These are phyloP conservation scores for Elsinoe fawcettii DNA, from an alignment of 2,329 filamentous ascomycete species.

Conservation along the genomic window DNA sequence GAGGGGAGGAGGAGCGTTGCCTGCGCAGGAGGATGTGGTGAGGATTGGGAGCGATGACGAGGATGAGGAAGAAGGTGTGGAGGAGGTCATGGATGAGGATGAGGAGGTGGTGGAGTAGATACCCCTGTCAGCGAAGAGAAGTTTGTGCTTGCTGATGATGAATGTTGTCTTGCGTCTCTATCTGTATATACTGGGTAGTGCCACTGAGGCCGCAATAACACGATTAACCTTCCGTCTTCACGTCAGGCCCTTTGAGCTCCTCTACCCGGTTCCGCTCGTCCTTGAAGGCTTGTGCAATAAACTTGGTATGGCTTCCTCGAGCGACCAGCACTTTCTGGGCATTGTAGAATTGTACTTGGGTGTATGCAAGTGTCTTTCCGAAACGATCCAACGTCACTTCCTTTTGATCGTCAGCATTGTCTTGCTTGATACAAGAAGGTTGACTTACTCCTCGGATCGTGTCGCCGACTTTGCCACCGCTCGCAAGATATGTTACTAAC, in stretches of 20 bases:
- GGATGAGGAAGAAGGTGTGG: slow-evolving; percentile 25
- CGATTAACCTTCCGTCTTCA: slow-evolving; percentile 1
- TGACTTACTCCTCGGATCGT: slow-evolving; percentile 44
- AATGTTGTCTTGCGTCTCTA: neutral
- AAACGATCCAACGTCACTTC: slow-evolving; percentile 61
- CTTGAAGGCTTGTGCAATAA: slow-evolving; percentile 13
- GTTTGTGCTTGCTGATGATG: neutral
- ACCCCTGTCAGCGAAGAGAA: neutral
- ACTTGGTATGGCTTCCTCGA: slow-evolving; percentile 61
- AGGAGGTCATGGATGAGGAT: slow-evolving; percentile 24
- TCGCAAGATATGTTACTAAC: slow-evolving; percentile 55
- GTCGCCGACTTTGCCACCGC: slow-evolving; percentile 57
- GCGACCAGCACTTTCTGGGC: slow-evolving; percentile 53
- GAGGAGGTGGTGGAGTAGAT: slow-evolving; percentile 9
- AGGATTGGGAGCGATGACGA: slow-evolving; percentile 23
- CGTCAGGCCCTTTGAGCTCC: slow-evolving; percentile 9
- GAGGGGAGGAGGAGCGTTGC: slow-evolving; percentile 30
- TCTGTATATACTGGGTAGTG: neutral
- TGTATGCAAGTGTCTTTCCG: slow-evolving; percentile 59
- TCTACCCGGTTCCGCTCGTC: neutral
- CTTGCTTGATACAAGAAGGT: neutral
- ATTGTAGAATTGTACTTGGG: slow-evolving; percentile 55
- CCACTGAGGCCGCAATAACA: neutral
- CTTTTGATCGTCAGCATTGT: neutral
- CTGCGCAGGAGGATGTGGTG: slow-evolving; percentile 27